Base-by-base conservation (phyloP, 441 rosid genomes). In the Erodium trifolium region DNA sequence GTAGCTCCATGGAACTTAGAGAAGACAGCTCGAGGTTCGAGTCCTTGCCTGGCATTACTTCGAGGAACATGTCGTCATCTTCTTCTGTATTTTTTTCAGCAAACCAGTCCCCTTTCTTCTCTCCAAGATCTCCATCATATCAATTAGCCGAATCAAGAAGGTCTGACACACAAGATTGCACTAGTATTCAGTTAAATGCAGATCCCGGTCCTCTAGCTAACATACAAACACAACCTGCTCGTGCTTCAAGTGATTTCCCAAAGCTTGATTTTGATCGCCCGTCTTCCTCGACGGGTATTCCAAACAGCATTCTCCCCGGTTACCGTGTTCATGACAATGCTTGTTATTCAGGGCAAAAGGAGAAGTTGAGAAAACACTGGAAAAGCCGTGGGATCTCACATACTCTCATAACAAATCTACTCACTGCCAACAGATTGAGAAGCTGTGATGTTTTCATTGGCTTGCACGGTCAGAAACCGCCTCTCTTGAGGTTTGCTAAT, bases 381-480 rank as follows among this genome's bases (percentile, higher is more conserved):
- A 43, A 11, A 43, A 9, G 49, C 49, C 49, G 11, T 11, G 49
- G 49, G 49, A 43, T 34, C 37, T 34, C 37, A 34, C 37, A 34
- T 34, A 34, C 37, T 34, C 37, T 34, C 37, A 43, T 9, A 43
- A 59, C 95, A 0, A 80, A 80, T 65, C 78, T 96, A 34, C 85
- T 88, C 70, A 78, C 93, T n/a, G 77, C 82, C 43, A 86, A 78
- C 73, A 89, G 90, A 71, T 35, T 85, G 65, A 84, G 91, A 80
- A 88, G 92, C 70, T 91, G 90, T 63, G 99, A 93, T 68, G 86
- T 89, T 70, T 93, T 82, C 73, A 72, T 93, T 63, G 99, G 99
- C n/a, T 70, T 91, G 67, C 84, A 87, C 69, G 99, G 97, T 43
- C 78, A 83, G 47, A 93, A 91, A 68, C 86, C 96, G 14, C 80